Base-by-base conservation (phyloP, 768 basidiomycete genomes). In the Pulveroboletus sp. region DNA sequence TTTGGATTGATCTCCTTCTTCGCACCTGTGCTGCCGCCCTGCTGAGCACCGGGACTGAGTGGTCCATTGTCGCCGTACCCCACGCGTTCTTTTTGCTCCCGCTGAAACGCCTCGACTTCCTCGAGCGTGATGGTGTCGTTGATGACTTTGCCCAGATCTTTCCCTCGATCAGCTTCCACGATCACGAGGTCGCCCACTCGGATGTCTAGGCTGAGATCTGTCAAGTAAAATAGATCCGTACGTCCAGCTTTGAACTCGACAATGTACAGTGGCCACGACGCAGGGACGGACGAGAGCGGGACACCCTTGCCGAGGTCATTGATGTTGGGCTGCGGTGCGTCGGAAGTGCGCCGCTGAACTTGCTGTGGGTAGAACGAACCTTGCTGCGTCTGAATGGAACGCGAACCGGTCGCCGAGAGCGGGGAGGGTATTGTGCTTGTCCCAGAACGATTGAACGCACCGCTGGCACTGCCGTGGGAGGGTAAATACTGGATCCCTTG, bases 181-280 rank as follows among this genome's bases (percentile, higher is more conserved):
- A 97, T 93, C 54, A 98, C 95, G 33, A 93, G 73, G 63, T 97
- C 95, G 2, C 93, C 95, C 18, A 87, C 83, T 6, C 82, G 79
- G 53, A 97, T 82, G 32, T 77, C 71, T 35, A 80, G 61, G 59
- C 75, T 62, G 52, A 77, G 74, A 61, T 94, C 89, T 0, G 84
- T 86, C 54, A 85, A 77, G 68, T 96, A 98, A 71, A 93, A 98
- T 26, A 99, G 72, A 67, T 98, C 95, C 55, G 93, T 93, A 36
- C 95, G 82, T 0, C 93, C 92, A 0, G 94, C 94, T 71, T 97
- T 99, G 78, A 99, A 99, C 68, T 96, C 89, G 59, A 97, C 88
- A 59, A 97, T 94, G 76, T 81, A 97, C 8, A 99, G 78, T n/a
- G 89, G 92, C 75, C 87, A 90, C 32, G 83, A 82, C 11, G 86